These are phyloP conservation scores for Oxyria digyna DNA, from an alignment of 148 eudicot genomes.

Conservation along the genomic window DNA sequence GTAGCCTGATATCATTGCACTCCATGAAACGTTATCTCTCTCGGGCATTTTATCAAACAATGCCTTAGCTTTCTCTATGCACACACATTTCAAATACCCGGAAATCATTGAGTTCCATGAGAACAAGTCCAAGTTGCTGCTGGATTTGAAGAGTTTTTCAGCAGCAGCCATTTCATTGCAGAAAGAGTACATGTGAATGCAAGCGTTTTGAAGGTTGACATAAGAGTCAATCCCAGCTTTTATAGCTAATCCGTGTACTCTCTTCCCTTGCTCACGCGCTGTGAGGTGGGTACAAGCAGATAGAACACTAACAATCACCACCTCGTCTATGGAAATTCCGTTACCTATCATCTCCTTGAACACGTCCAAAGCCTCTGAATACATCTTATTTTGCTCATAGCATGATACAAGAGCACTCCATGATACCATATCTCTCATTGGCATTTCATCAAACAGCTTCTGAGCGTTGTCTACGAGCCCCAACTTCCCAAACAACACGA, in stretches of 20 bases:
- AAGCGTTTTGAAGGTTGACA: conserved; percentile 59
- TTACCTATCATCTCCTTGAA: conserved; percentile 33
- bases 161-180: conserved; percentile 48
- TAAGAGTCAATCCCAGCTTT: conserved; percentile 41
- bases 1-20: conserved; percentile 64
- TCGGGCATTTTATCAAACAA: conserved; percentile 53
- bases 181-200: conserved; percentile 55
- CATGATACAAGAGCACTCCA: conserved; percentile 69
- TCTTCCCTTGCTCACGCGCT: conserved; percentile 25
- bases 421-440: conserved; percentile 47
- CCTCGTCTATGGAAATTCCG: conserved; percentile 39
- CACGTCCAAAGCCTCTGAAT: conserved; percentile 34
- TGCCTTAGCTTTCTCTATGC: conserved; percentile 28
- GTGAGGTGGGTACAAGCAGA: conserved; percentile 43
- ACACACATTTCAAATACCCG: conserved; percentile 46
- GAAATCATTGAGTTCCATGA: conserved; percentile 71
- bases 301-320: conserved; percentile 45
- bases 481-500: conserved; percentile 41
- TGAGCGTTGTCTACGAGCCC: conserved; percentile 41
- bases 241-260: conserved; percentile 38
- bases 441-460: conserved; percentile 33
- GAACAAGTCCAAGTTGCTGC: conserved; percentile 32
- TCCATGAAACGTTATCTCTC: conserved; percentile 71
- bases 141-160: conserved; percentile 31
- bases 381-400: conserved; percentile 51